Base-by-base conservation (phyloP, 495 filamentous ascomycete species). In the Evernia prunastri region DNA sequence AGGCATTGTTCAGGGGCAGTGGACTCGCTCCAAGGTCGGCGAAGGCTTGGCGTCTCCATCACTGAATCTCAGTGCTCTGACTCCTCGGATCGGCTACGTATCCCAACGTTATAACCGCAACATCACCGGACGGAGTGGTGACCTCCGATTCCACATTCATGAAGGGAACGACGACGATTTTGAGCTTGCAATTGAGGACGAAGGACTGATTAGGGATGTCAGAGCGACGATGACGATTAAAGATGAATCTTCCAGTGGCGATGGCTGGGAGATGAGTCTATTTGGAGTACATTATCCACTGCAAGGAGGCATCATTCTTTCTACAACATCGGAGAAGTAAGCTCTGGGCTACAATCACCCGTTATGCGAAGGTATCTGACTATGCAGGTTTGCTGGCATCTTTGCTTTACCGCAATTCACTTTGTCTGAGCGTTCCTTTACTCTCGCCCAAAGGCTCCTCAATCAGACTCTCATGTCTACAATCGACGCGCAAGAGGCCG, bases 381-480 rank as follows among this genome's bases (percentile, higher is more conserved):
- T 25, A 33, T 15, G 13, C 31, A 53, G 49, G 76, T 97, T 92
- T 72, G 81, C 86, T 27, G 94, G 94, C 43, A 84, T 97, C 37
- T 95, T 96, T 71, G 85, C 87, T 29, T 74, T 97, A 64, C 92
- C 94, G 27, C 91, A 97, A 75, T 83, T 98, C 36, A 78, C 87
- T 10, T 80, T 89, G 18, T 86, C 84, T 18, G 70, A 80, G 23
- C 80, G 85, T 56, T 83, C 84, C 20, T 97, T 88, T 72, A 77
- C 84, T 42, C 75, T 86, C 3, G 84, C 87, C 31, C 85, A 89
- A 64, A 72, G 75, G 42, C 74, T 93, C 25, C 79, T 97, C 37
- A 85, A 90, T 69, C 77, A 81, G 63, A 92, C 89, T 0, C 76
- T 97, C 27, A 81, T 82, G 13, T 78, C 85, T 60, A 80, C 82